These are phyloP conservation scores for Eimeria praecox DNA, from an alignment of 169 alveolate species.

Conservation along the genomic window DNA sequence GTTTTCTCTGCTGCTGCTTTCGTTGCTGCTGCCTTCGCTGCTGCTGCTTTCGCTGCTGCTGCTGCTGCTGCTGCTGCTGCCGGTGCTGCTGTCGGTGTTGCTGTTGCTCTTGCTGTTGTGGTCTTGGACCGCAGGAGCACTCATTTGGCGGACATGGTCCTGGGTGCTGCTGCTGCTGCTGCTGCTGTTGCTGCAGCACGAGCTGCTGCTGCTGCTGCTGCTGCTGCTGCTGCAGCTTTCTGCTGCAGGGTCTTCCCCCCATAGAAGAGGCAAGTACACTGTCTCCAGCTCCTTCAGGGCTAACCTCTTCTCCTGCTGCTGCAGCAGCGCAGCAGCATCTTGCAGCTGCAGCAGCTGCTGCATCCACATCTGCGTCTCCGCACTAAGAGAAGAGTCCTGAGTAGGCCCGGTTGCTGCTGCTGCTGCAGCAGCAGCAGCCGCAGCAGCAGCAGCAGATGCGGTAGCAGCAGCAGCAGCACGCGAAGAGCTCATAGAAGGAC, in stretches of 20 bases:
- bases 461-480: slow-evolving; percentile 24
- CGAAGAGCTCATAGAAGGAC: no score
- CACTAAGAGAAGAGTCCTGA: background rate
- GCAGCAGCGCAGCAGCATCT: slow-evolving; percentile 51
- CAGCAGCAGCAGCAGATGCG: background rate
- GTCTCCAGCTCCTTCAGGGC: slow-evolving; percentile 19
- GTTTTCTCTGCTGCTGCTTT: background rate
- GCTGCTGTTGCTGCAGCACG: background rate
- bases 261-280: slow-evolving; percentile 12
- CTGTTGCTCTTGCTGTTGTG: background rate
- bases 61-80: background rate
- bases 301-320: background rate
- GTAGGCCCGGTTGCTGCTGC: slow-evolving; percentile 11
- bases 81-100: background rate
- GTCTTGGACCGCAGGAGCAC: no score
- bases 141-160: no score
- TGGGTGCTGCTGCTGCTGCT: slow-evolving; percentile 4
- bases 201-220: slow-evolving; percentile 4
- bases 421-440: background rate
- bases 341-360: slow-evolving; percentile 64
- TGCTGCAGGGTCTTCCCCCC: background rate
- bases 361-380: background rate
- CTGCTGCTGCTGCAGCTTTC: slow-evolving; percentile 13
- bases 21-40: background rate
- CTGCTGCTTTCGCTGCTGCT: background rate